phyloP scores from a whole-genome alignment of 75 land plant genomes.

The Cunninghamia lanceolata region DNA sequence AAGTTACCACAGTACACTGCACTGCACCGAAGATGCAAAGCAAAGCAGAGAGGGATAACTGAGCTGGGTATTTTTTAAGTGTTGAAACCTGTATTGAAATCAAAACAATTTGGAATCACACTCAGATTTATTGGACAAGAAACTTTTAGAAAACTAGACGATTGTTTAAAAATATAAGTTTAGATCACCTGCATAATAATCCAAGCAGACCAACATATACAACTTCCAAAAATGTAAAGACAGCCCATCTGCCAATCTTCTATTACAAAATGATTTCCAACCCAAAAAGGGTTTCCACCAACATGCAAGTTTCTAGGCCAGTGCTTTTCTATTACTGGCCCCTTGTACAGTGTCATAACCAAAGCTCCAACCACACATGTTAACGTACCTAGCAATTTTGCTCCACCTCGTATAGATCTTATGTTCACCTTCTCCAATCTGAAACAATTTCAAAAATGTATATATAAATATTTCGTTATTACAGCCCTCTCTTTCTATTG shows the following conservation, averaged over 20 bases:
- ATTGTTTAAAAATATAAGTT: background rate
- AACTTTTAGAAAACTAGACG: background rate
- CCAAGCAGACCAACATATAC: conserved; percentile 35
- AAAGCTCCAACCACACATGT: conserved; percentile 48
- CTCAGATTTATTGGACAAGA: background rate
- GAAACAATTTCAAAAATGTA: background rate
- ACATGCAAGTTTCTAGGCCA: conserved; percentile 5
- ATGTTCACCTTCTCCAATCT: conserved; percentile 55
- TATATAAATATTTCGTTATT: background rate
- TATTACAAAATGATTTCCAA: background rate
- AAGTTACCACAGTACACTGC: conserved; percentile 47
- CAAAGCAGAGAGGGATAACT: conserved; percentile 55
- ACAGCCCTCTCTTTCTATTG: background rate
- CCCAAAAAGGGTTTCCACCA: background rate
- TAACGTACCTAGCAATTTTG: conserved; percentile 48
- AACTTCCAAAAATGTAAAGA: conserved; percentile 29
- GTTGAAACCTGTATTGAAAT: conserved; percentile 35
- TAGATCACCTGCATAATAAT: conserved; percentile 45
- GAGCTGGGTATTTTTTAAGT: conserved; percentile 50
- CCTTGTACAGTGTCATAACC: conserved; percentile 48
- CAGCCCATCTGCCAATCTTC: conserved; percentile 17
- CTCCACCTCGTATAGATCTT: conserved; percentile 32
- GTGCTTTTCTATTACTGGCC: conserved; percentile 11
- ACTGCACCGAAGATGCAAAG: conserved; percentile 46
- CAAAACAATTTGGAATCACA: background rate